Evolutionary conservation across 2,329 filamentous ascomycete species (phyloP).

Genomic region (Fusarium sp.): DNA sequence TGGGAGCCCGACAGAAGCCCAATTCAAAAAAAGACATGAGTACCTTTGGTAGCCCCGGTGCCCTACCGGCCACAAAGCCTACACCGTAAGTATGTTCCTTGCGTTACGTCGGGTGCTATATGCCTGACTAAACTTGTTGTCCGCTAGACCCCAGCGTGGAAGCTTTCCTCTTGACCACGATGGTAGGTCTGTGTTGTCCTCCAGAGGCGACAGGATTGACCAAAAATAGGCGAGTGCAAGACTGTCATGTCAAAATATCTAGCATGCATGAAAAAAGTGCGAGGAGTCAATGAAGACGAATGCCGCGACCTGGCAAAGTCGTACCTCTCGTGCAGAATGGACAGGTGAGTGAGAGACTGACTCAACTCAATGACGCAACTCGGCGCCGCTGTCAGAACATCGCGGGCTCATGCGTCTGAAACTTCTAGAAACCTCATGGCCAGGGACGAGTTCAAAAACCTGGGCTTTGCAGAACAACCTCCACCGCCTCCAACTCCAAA

Average conservation of each 20-base stretch:
- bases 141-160: conserved; percentile 81
- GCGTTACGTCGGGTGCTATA: background rate
- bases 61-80: conserved; percentile 74
- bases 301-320: conserved; percentile 89
- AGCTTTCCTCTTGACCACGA: conserved; percentile 96
- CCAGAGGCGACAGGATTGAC: conserved; percentile 15
- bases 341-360: conserved; percentile 71
- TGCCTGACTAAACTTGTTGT: conserved; percentile 27
- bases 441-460: conserved; percentile 92
- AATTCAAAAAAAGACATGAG: conserved; percentile 60
- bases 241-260: conserved; percentile 88
- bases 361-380: conserved; percentile 28
- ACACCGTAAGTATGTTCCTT: conserved; percentile 70
- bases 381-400: conserved; percentile 22
- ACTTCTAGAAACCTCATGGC: conserved; percentile 88
- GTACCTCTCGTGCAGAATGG: conserved; percentile 94
- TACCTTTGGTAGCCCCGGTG: conserved; percentile 77
- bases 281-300: conserved; percentile 86
- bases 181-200: conserved; percentile 55
- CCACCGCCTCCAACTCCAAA: conserved; percentile 34
- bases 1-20: conserved; percentile 21
- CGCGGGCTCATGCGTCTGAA: conserved; percentile 28
- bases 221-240: conserved; percentile 85
- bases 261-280: conserved; percentile 84
- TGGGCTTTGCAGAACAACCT: conserved; percentile 73